Evolutionary conservation across 2,329 filamentous ascomycete species (phyloP).

Genomic region (Botryotinia narcissicola): DNA sequence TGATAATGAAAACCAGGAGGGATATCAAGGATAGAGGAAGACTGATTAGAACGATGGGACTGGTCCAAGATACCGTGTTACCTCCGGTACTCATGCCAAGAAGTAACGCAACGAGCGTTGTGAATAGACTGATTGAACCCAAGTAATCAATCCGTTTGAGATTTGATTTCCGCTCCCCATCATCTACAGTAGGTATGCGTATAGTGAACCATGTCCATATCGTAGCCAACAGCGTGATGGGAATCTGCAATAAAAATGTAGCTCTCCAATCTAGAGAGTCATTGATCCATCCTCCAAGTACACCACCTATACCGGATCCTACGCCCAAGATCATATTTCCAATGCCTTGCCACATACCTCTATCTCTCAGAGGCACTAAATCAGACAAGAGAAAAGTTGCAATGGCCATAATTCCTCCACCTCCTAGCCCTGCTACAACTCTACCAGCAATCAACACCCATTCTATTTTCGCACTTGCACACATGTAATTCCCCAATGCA

Average conservation of each 20-base stretch:
- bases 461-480: constrained; percentile 63
- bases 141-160: constrained; percentile 66
- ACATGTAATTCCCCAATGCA: constrained; percentile 61
- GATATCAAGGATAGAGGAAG: constrained; percentile 39
- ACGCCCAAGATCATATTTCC: constrained; percentile 70
- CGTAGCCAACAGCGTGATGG: constrained; percentile 9
- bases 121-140: constrained; percentile 63
- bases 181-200: constrained; percentile 7
- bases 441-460: constrained; percentile 63
- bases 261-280: constrained; percentile 69
- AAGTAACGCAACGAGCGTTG: constrained; percentile 67
- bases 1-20: constrained; percentile 51
- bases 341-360: constrained; percentile 63
- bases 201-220: constrained; percentile 12
- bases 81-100: constrained; percentile 65
- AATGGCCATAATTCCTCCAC: constrained; percentile 59
- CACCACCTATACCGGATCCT: constrained; percentile 69
- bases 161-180: constrained; percentile 9
- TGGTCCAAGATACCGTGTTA: constrained; percentile 57
- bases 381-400: constrained; percentile 39
- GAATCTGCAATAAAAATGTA: constrained; percentile 16
- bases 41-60: constrained; percentile 51
- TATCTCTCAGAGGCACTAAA: constrained; percentile 11
- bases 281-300: constrained; percentile 66
- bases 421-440: constrained; percentile 55